A percentile compares a stretch with the other conserved stretches of the same genome.
These are phyloP conservation scores for Ustilago vetiveriae DNA, from an alignment of 1,284 basidiomycete species.

Conservation along the genomic window DNA sequence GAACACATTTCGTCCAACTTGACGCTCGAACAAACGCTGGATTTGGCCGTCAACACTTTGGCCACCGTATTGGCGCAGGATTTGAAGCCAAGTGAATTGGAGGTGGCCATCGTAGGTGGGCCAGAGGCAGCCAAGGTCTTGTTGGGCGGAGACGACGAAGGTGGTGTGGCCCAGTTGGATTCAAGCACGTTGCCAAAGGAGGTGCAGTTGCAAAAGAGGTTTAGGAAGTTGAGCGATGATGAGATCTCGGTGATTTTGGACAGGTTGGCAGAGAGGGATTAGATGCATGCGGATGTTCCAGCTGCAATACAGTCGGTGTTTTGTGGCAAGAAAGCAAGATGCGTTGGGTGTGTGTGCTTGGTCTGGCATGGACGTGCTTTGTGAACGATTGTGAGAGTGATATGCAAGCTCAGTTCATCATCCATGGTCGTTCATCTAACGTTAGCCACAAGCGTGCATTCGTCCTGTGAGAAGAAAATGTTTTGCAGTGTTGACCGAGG, in stretches of 20 bases:
- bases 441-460: too few species aligned
- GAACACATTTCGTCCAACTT: slow-evolving; percentile 45
- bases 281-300: background rate
- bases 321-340: background rate
- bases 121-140: slow-evolving; percentile 31
- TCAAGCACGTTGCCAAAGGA: slow-evolving; percentile 32
- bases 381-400: too few species aligned
- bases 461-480: too few species aligned
- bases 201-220: slow-evolving; percentile 52
- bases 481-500: too few species aligned
- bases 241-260: slow-evolving; percentile 62
- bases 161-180: slow-evolving; percentile 15
- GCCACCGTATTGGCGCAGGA: slow-evolving; percentile 93
- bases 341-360: background rate
- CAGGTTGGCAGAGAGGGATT: slow-evolving; percentile 63
- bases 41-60: slow-evolving; percentile 95
- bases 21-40: slow-evolving; percentile 57
- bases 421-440: too few species aligned
- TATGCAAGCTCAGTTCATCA: too few species aligned
- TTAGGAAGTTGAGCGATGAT: slow-evolving; percentile 58
- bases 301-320: too few species aligned
- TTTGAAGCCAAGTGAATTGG: slow-evolving; percentile 77
- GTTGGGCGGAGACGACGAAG: slow-evolving; percentile 9
- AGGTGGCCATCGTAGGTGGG: slow-evolving; percentile 70
- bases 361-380: too few species aligned